Evolutionary conservation across 176 grass and related monocot species (phyloP), one percentile per base, ranked within the genome.

Genomic region (Elymus sibiricus): DNA sequence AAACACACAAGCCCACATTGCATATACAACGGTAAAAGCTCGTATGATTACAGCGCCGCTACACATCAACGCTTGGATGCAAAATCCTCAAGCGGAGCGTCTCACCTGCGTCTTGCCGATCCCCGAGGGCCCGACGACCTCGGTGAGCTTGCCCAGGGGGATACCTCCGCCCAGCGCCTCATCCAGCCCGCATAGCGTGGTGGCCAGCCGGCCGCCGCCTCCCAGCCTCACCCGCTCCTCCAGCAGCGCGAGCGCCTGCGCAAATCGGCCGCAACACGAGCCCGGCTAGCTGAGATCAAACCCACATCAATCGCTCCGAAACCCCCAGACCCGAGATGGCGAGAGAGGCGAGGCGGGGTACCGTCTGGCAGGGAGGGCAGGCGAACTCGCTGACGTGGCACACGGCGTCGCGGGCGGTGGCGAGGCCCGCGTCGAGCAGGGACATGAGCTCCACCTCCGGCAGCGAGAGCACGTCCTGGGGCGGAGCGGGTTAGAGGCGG

Each of bases 51-150:
- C 39, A 72, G 21, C 11, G 14, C 16, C 53, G 43, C 2, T 16
- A 13, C 70, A 9, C 4, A 35, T 39, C 6, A 40, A 83, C 28
- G 37, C 15, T 16, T 21, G 47, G 5, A 5, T 13, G 35, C 9
- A 37, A 37, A 60, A 77, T 28, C 31, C 12, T 24, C 1, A n/a
- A 49, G 32, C 9, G 0, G 13, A 86, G 68, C 34, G 10, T 12
- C 19, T 89, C 82, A 95, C 97, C 89, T 98, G 94, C 42, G 94
- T 94, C 87, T 98, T 98, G 39, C 97, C 97, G 4, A 96, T 96
- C 83, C 97, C 97, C 15, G 97, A 92, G 4, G 97, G 94, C 11
- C 92, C 97, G 21, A 98, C 97, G 59, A 98, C 82, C 84, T 96
- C 94, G 17, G 90, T 94, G 76, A 98, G 97, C 88, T 86, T 91